Conservation (phyloP, 371 early-diverging fungal species). For the Rhizopus microsporus region DNA sequence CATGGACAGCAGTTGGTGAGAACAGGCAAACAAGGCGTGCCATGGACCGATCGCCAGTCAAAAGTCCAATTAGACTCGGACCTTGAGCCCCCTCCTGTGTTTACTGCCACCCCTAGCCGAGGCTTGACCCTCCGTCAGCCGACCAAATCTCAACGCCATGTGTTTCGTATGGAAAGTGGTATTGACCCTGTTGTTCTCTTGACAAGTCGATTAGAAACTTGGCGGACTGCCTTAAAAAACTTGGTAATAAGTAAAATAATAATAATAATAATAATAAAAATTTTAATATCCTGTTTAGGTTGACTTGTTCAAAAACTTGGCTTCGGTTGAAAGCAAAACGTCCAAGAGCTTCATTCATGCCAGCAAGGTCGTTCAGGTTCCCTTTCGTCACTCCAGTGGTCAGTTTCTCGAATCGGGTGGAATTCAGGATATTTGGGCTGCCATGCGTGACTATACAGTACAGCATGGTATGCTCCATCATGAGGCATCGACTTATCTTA, state of each 20-base stretch:
- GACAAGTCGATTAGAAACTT: slow-evolving; percentile 31
- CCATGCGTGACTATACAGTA: slow-evolving; percentile 39
- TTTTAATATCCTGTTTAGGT: slow-evolving; percentile 18
- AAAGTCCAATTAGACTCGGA: slow-evolving; percentile 19
- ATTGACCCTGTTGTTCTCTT: slow-evolving; percentile 43
- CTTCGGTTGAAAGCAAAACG: slow-evolving; percentile 27
- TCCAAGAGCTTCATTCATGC: slow-evolving; percentile 32
- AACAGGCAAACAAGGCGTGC: slow-evolving; percentile 21
- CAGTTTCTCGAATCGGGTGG: slow-evolving; percentile 47
- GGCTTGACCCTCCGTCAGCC: slow-evolving; percentile 14
- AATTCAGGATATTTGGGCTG: slow-evolving; percentile 47
- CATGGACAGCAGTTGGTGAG: slow-evolving; percentile 1
- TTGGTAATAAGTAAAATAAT: slow-evolving; percentile 23
- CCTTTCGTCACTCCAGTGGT: slow-evolving; percentile 31
- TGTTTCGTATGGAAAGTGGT: slow-evolving; percentile 44
- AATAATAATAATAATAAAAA: not conserved
- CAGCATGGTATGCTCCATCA: slow-evolving; percentile 45
- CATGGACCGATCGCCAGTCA: slow-evolving; percentile 25
- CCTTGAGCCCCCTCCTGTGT: slow-evolving; percentile 38
- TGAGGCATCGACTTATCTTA: slow-evolving; percentile 38
- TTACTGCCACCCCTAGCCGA: slow-evolving; percentile 29
- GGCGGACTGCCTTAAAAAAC: slow-evolving; percentile 41
- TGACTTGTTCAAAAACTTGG: slow-evolving; percentile 34
- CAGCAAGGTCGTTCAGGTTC: slow-evolving; percentile 24
- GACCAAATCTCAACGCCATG: slow-evolving; percentile 28